phyloP scores from a whole-genome alignment of 163 green algal genomes.

The Prototheca stagnorum region DNA sequence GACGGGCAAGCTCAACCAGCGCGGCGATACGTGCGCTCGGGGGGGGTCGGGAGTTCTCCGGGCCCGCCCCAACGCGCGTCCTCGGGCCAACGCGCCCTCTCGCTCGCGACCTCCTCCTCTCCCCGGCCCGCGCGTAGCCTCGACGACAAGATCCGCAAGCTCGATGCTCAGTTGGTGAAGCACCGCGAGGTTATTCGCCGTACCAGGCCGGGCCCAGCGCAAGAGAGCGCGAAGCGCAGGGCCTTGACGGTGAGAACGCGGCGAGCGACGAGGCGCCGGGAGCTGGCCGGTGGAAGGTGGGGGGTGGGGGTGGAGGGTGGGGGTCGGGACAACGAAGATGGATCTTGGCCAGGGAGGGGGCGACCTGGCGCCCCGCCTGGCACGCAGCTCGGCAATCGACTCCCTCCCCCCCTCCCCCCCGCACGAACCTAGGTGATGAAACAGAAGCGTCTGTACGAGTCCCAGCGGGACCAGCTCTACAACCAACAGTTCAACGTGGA shows the following conservation, averaged over 20 bases:
- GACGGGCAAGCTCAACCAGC: constrained; percentile 29
- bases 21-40: constrained; percentile 43
- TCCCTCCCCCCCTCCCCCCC: too few species aligned
- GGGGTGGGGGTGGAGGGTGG: too few species aligned
- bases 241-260: constrained; percentile 44
- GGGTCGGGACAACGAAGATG: too few species aligned
- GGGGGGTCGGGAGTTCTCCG: neutral
- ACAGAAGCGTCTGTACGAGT: constrained; percentile 88
- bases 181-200: constrained; percentile 72
- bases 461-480: constrained; percentile 86
- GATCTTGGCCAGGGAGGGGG: too few species aligned
- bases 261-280: too few species aligned
- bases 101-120: neutral
- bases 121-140: constrained; percentile 28
- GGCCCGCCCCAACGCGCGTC: neutral
- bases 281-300: too few species aligned
- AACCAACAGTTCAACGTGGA: constrained; percentile 94
- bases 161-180: constrained; percentile 77
- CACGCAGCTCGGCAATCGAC: too few species aligned
- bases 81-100: neutral
- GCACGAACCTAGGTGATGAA: constrained; percentile 85
- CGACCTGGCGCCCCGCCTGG: too few species aligned
- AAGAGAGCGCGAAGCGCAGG: constrained; percentile 62
- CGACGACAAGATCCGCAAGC: constrained; percentile 81
- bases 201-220: constrained; percentile 60